Percentiles rank a stretch among this genome's conserved stretches.
Conservation (phyloP, 164 flowering plant genomes). For the Hamamelis virginiana region DNA sequence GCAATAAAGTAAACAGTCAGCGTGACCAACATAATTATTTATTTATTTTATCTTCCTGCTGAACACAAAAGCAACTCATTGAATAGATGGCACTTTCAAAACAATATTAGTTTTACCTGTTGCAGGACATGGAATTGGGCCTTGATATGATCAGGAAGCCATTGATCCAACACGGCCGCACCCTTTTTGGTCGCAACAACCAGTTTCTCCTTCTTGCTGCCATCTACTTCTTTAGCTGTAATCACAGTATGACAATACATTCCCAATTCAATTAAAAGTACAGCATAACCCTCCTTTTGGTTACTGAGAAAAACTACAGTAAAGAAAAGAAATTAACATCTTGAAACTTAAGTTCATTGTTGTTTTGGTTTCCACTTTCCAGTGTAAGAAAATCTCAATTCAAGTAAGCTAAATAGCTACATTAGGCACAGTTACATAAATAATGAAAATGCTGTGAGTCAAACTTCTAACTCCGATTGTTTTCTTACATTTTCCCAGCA, state of each 20-base stretch:
- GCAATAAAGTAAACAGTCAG: constrained; percentile 5
- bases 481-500: not conserved
- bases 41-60: not conserved
- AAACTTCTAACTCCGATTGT: not conserved
- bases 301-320: not conserved
- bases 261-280: not conserved
- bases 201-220: constrained; percentile 30
- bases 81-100: not conserved
- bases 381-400: not conserved
- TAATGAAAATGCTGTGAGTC: no score
- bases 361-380: no score
- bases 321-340: not conserved
- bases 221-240: constrained; percentile 38
- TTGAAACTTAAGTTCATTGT: not conserved
- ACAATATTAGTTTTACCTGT: constrained; percentile 29
- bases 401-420: not conserved
- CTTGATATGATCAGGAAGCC: constrained; percentile 80
- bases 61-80: not conserved
- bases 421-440: not conserved
- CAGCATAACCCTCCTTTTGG: not conserved
- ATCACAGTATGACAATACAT: not conserved
- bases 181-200: constrained; percentile 61
- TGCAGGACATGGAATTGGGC: constrained; percentile 70
- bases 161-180: constrained; percentile 76
- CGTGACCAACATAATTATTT: no score